Base-by-base conservation (phyloP, 1,139 yeast genomes). In the Candida sp. region DNA sequence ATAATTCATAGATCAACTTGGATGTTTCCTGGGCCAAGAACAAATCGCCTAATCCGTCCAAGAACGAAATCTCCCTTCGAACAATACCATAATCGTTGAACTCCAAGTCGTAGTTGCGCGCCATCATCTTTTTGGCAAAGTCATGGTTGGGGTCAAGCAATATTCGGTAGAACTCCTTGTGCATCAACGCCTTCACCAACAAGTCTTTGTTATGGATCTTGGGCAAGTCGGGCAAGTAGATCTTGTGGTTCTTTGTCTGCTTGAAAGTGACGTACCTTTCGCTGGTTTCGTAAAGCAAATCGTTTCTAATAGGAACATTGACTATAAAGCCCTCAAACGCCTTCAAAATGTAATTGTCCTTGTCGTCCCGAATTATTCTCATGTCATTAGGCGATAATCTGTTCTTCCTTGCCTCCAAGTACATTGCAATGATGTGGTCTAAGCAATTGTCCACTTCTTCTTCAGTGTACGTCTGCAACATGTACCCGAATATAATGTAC, bases 1-100 rank as follows among this genome's bases (percentile, higher is more conserved):
- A 53, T 22, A 74, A 65, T 40, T 62, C 63, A 55, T 71, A 76
- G 47, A 76, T 63, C 44, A 75, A 58, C 49, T 67, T 68, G 2
- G 78, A 69, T 1, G 78, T 68, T 53, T 73, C 79, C 27, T 70
- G 65, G 7, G 79, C 75, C 46, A 76, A 63, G 49, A 68, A 73
- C 53, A 73, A 73, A 58, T 76, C 81, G 0, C 81, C 81, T 48
- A 76, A 66, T 0, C 81, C 81, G 55, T 76, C 81, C 49, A 73
- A 67, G 48, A 75, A 72, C n/a, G 78, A 73, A 39, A 75, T 63
- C 50, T 75, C 79, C 52, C 71, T 66, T 42, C 75, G 60, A 32
- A 72, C 58, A 4, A 70, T 59, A 11, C 58, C 59, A 47, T 63
- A 62, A n/a, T 66, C 62, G 4, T 59, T 61, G 34, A 46, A 52